Conservation (phyloP, 1,284 basidiomycete species). For the Xerocomus amazonicus region DNA sequence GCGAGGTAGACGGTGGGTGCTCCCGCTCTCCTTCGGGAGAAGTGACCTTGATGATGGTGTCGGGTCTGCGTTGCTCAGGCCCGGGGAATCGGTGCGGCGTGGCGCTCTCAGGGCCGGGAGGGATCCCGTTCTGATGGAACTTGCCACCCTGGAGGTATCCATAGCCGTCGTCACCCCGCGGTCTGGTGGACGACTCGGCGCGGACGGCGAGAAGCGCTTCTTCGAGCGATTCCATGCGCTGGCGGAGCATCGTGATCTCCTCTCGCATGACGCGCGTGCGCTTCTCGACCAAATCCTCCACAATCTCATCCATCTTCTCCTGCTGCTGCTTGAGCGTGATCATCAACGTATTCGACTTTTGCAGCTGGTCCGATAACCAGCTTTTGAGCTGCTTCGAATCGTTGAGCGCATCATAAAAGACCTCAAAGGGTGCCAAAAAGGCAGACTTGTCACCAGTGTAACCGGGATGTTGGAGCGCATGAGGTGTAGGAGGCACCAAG, state of each 20-base stretch:
- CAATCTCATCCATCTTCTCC: constrained; percentile 54
- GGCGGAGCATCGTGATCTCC: constrained; percentile 53
- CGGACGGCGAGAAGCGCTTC: constrained; percentile 44
- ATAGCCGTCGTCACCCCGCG: constrained; percentile 20
- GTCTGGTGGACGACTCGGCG: constrained; percentile 30
- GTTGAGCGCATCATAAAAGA: constrained; percentile 74
- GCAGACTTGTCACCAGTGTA: constrained; percentile 63
- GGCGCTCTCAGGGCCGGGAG: constrained; percentile 16
- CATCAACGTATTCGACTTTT: constrained; percentile 53
- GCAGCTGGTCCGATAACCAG: constrained; percentile 70
- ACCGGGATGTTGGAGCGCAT: constrained; percentile 53
- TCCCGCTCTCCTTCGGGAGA: constrained; percentile 29
- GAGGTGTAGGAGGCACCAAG: constrained; percentile 64
- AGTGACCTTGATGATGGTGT: constrained; percentile 17
- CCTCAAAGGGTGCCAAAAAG: constrained; percentile 73
- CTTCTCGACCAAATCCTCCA: constrained; percentile 57
- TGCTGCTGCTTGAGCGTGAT: constrained; percentile 49
- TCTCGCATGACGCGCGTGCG: constrained; percentile 50
- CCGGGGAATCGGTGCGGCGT: constrained; percentile 27
- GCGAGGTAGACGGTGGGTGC: constrained; percentile 32
- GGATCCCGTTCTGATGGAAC: constrained; percentile 23
- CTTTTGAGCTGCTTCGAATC: constrained; percentile 69
- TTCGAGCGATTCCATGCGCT: constrained; percentile 56
- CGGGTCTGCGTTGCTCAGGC: constrained; percentile 25
- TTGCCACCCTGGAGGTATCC: constrained; percentile 23